phyloP scores from a whole-genome alignment of 805 yeast genomes.

The Ascoidea rubescens region DNA sequence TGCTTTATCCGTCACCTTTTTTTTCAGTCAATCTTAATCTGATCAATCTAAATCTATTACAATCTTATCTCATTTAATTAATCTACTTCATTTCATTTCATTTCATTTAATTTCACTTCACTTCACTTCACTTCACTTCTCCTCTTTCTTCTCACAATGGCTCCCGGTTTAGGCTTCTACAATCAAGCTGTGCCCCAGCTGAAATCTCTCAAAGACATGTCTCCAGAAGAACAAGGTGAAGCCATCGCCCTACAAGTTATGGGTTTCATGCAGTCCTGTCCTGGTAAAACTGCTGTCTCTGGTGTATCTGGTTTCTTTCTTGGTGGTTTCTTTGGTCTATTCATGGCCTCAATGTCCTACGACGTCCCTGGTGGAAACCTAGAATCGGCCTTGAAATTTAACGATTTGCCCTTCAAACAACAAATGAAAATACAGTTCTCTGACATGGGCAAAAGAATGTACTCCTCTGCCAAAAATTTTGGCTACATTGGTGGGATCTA shows the following conservation, averaged over 20 bases:
- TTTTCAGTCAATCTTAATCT: too few relatives aligned
- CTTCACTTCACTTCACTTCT: too few relatives aligned
- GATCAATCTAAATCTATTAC: too few relatives aligned
- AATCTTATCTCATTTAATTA: too few relatives aligned
- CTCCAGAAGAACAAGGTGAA: conserved; percentile 87
- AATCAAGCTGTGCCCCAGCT: conserved; percentile 16
- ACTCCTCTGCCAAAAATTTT: conserved; percentile 81
- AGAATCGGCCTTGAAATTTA: conserved; percentile 39
- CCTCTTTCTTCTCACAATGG: not conserved
- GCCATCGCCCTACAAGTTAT: conserved; percentile 78
- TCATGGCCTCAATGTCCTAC: conserved; percentile 61
- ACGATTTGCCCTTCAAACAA: conserved; percentile 81
- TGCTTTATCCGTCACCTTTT: too few relatives aligned
- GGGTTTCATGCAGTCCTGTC: conserved; percentile 81
- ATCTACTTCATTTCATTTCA: too few relatives aligned
- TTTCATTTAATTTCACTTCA: too few relatives aligned
- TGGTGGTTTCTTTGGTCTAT: conserved; percentile 91
- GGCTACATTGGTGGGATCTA: conserved; percentile 87
- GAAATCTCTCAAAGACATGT: conserved; percentile 54
- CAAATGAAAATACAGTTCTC: conserved; percentile 83
- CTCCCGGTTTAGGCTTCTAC: not conserved
- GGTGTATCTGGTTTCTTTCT: conserved; percentile 90
- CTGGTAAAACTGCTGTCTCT: conserved; percentile 83
- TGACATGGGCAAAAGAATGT: conserved; percentile 88
- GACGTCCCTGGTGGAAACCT: conserved; percentile 50